phyloP scores from a whole-genome alignment of 495 filamentous ascomycete genomes.

The Penicillium ochrochloron region DNA sequence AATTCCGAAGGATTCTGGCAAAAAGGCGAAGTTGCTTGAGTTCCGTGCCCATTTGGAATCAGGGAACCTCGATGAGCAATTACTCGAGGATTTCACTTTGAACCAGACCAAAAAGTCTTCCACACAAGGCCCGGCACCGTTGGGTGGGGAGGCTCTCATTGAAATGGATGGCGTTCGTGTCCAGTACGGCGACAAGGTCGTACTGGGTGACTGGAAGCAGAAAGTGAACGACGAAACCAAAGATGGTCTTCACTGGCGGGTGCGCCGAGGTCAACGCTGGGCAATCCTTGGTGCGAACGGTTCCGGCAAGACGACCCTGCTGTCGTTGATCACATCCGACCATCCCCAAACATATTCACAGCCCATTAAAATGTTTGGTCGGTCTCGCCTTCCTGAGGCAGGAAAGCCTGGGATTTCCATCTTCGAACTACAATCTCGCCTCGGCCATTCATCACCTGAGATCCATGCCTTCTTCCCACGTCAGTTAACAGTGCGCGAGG shows the following conservation, averaged over 20 bases:
- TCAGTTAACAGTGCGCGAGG: conserved; percentile 71
- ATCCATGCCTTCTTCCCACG: conserved; percentile 92
- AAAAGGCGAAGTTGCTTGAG: conserved; percentile 18
- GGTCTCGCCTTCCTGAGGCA: conserved; percentile 73
- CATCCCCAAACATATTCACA: conserved; percentile 92
- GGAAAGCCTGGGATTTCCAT: conserved; percentile 79
- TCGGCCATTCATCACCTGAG: conserved; percentile 92
- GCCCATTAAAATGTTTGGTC: conserved; percentile 83
- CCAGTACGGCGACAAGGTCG: conserved; percentile 74
- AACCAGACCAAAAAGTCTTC: conserved; percentile 8
- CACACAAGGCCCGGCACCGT: background rate
- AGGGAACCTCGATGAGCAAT: conserved; percentile 37
- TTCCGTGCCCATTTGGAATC: conserved; percentile 24
- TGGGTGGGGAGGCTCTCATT: conserved; percentile 66
- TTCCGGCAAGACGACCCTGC: conserved; percentile 81
- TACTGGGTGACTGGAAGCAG: conserved; percentile 80
- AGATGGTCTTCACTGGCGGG: conserved; percentile 77
- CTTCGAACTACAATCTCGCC: conserved; percentile 86
- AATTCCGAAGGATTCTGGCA: background rate
- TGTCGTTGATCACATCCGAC: conserved; percentile 91
- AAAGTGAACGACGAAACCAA: conserved; percentile 47
- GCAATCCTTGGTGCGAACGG: conserved; percentile 91
- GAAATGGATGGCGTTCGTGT: conserved; percentile 85
- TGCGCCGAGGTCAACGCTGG: conserved; percentile 84
- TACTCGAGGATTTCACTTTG: conserved; percentile 35